Evolutionary conservation across 2,329 filamentous ascomycete genomes (phyloP), one percentile per base, ranked within the genome.

Genomic region (Diaporthe velutina): DNA sequence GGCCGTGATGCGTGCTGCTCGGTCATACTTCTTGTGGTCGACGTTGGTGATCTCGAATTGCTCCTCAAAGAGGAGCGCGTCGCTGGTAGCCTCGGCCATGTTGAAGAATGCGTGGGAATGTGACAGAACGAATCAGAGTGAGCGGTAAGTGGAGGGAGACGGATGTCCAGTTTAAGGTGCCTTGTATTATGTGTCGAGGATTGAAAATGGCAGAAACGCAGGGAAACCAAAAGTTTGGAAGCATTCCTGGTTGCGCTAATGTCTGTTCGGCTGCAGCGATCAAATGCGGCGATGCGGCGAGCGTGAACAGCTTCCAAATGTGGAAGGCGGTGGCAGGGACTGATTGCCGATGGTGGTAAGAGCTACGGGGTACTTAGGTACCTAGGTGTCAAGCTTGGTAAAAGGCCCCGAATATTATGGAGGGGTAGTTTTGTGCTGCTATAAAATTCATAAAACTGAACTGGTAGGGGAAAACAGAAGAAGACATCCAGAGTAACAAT

Each of bases 31-130:
- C 81, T 93, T 90, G 81, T 92, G 90, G 86, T 98, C 94, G 83
- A 95, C 88, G 73, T 90, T 86, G 79, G 92, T 96, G 80, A 98
- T 89, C 76, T 90, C 94, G 90, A 98, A 98, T 80, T 91, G 93
- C 82, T 98, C 95, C 86, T 98, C 95, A 86, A 97, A 98, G 84
- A 98, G 94, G 81, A 97, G 93, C 74, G 96, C 93, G 86, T 98
- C 96, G 79, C 94, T 93, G 85, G 95, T 92, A 78, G 86, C 88
- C 79, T 86, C 84, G 77, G 86, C 82, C 85, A 89, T 89, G 19
- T 9, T 58, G 73, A 45, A 71, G 35, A 42, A 60, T 12, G 22
- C 19, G 64, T 54, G 40, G 25, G 35, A 30, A 28, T 70, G 58
- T 48, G 70, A 61, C 48, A 40, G 17, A 22, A 25, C 25, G 60